phyloP scores from a whole-genome alignment of 805 yeast species.

The Candida nemodendra region DNA sequence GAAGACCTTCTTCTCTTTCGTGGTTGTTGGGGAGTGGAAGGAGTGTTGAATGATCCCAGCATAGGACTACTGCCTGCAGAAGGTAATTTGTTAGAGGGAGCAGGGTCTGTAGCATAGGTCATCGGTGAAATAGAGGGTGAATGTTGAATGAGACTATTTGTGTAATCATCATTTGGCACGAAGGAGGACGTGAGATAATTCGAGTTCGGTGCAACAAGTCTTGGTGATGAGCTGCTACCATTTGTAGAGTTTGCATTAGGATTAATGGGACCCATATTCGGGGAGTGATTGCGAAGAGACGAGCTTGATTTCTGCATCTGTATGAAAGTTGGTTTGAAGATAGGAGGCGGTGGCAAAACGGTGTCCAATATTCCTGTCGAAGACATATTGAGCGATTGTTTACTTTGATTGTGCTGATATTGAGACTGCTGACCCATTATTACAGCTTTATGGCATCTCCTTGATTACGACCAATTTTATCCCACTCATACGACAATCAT shows the following conservation, averaged over 20 bases:
- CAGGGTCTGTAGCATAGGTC: conserved; percentile 24
- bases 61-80: neutral
- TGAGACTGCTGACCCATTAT: too few relatives aligned
- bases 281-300: conserved; percentile 5
- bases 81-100: neutral
- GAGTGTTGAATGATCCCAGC: neutral
- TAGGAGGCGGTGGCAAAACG: conserved; percentile 45
- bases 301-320: conserved; percentile 36
- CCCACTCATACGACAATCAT: too few relatives aligned
- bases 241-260: conserved; percentile 8
- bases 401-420: too few relatives aligned
- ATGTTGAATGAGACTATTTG: conserved; percentile 21
- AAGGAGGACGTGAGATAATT: conserved; percentile 32
- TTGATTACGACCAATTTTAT: too few relatives aligned
- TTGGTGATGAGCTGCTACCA: conserved; percentile 7
- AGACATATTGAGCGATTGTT: too few relatives aligned
- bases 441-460: too few relatives aligned
- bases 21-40: conserved; percentile 2
- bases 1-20: conserved; percentile 30
- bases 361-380: conserved; percentile 8
- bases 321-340: conserved; percentile 45
- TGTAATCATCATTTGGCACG: conserved; percentile 28
- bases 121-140: conserved; percentile 36
- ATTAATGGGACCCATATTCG: conserved; percentile 4
- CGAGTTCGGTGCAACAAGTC: conserved; percentile 14